Percentiles rank a stretch among this genome's conserved stretches.
Conservation (phyloP, 2,329 filamentous ascomycete species). For the Aureobasidium vineae region DNA sequence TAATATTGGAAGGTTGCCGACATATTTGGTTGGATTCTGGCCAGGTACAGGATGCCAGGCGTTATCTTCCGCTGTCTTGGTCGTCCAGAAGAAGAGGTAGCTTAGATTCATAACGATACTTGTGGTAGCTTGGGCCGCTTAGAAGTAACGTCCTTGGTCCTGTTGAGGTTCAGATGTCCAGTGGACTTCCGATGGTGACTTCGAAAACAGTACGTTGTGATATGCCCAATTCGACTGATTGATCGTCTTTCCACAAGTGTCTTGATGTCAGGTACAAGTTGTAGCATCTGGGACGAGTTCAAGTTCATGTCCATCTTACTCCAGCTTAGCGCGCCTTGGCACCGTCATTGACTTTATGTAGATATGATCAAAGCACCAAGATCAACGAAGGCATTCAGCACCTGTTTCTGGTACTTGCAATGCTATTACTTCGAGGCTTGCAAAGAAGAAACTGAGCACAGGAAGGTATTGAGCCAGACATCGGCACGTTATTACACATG, state of each 20-base stretch:
- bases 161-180: not conserved
- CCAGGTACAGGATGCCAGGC: not conserved
- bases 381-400: not conserved
- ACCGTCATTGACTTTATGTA: constrained; percentile 1
- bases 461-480: not conserved
- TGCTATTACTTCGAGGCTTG: not conserved
- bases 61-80: not conserved
- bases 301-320: not conserved
- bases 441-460: not conserved
- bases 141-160: not conserved
- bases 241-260: not conserved
- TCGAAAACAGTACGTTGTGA: not conserved
- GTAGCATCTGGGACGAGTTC: not conserved
- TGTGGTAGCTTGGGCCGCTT: not conserved
- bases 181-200: too few species aligned
- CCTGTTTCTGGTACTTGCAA: not conserved
- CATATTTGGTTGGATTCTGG: not conserved
- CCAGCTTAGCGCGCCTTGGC: not conserved
- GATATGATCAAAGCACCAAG: not conserved
- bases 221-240: not conserved
- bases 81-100: not conserved
- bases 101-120: not conserved
- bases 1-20: not conserved
- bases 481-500: not conserved
- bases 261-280: not conserved